Conservation (phyloP, 176 grass and related monocot species). For the Hordeum marinum region DNA sequence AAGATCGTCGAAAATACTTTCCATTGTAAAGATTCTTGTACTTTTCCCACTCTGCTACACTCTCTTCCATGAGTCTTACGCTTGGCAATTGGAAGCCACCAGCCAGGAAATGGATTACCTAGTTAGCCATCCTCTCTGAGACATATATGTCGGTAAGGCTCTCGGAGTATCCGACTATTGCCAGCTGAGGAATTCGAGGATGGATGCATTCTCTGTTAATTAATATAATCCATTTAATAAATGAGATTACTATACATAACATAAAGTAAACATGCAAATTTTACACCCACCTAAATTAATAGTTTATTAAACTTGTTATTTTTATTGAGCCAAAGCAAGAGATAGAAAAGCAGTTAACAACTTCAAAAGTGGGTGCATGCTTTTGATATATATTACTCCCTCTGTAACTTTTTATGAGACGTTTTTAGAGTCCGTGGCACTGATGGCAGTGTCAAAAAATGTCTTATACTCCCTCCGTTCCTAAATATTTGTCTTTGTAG, state of each 20-base stretch:
- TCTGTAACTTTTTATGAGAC: too few relatives aligned
- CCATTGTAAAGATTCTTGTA: conserved; percentile 59
- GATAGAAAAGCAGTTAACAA: background rate
- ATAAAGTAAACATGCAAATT: background rate
- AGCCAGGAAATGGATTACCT: conserved; percentile 58
- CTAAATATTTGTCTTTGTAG: too few relatives aligned
- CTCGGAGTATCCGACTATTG: conserved; percentile 75
- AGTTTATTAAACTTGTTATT: background rate
- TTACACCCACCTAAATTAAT: background rate
- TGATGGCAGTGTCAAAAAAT: too few relatives aligned
- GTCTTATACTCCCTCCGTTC: too few relatives aligned
- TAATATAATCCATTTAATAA: conserved; percentile 3
- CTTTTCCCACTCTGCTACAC: conserved; percentile 60
- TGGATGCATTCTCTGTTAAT: conserved; percentile 72
- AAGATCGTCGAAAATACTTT: conserved; percentile 52
- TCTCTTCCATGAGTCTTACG: conserved; percentile 75
- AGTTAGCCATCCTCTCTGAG: conserved; percentile 66
- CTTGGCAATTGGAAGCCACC: conserved; percentile 54
- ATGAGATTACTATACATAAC: background rate
- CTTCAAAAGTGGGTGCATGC: background rate
- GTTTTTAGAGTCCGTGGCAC: too few relatives aligned
- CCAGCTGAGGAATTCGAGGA: conserved; percentile 68
- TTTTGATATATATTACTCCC: background rate
- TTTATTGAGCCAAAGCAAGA: background rate
- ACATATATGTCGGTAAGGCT: conserved; percentile 62